Conservation (phyloP, 495 filamentous ascomycete species). For the Lasiosphaeria miniovina region DNA sequence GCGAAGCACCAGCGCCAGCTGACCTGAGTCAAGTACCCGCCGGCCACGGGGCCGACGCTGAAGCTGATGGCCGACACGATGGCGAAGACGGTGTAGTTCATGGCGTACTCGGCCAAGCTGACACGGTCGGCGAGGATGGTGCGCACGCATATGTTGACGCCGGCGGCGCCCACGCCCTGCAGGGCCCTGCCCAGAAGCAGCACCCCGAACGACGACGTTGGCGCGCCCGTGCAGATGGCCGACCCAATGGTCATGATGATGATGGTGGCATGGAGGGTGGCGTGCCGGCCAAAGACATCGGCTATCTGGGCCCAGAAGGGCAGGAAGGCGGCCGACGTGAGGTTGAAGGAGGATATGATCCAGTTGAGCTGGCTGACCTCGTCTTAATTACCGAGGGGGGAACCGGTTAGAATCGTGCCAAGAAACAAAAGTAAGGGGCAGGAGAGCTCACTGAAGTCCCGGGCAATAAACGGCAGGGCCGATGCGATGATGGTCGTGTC, state of each 20-base stretch:
- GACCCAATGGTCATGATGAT: constrained; percentile 21
- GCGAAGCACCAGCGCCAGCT: constrained; percentile 61
- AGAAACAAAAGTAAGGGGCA: background rate
- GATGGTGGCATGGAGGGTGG: constrained; percentile 18
- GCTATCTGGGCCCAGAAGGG: constrained; percentile 59
- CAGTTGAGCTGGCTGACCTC: constrained; percentile 57
- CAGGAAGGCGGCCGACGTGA: constrained; percentile 60
- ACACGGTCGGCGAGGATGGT: constrained; percentile 58
- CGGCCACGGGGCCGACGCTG: constrained; percentile 54
- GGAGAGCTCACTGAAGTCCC: constrained; percentile 50
- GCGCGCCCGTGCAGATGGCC: constrained; percentile 45
- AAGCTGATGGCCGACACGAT: constrained; percentile 50
- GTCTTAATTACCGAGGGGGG: constrained; percentile 29
- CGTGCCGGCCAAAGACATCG: constrained; percentile 54
- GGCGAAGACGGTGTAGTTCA: constrained; percentile 56
- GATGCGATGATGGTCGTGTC: constrained; percentile 61
- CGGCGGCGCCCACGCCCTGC: constrained; percentile 55
- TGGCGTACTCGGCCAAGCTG: constrained; percentile 53
- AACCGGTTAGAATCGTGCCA: background rate
- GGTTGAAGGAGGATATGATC: constrained; percentile 61
- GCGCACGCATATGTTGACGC: constrained; percentile 51
- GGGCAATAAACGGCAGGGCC: constrained; percentile 57
- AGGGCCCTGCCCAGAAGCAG: constrained; percentile 57
- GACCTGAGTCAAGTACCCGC: constrained; percentile 38
- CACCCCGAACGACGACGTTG: constrained; percentile 48